Conservation (phyloP, 306 rosid genomes). For the Pyrus betulifolia region DNA sequence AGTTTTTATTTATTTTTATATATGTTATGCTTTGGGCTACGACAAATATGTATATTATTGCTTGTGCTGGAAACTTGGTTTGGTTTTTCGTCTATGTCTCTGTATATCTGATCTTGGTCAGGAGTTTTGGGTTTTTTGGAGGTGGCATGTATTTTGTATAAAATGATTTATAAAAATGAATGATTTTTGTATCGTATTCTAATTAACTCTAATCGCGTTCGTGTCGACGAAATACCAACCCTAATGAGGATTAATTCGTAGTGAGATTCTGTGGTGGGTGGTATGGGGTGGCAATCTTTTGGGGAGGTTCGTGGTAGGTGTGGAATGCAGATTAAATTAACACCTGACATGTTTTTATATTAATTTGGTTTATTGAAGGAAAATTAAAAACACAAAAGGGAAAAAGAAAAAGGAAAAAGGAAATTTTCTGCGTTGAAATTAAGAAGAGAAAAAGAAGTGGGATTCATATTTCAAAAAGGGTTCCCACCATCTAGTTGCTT, state of each 20-base stretch:
- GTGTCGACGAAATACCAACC: background rate
- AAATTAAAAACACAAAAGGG: conserved; percentile 9
- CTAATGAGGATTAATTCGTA: background rate
- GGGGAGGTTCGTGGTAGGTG: conserved; percentile 25
- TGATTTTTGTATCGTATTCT: background rate
- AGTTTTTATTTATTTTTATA: background rate
- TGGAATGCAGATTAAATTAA: conserved; percentile 17
- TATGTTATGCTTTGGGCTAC: background rate
- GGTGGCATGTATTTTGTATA: background rate
- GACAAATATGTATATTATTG: background rate
- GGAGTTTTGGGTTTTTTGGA: background rate
- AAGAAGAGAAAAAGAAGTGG: background rate
- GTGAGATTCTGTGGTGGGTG: background rate
- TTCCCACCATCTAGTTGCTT: background rate
- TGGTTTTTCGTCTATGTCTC: background rate
- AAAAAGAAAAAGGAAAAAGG: conserved; percentile 16
- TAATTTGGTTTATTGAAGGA: conserved; percentile 21
- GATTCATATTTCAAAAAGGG: background rate
- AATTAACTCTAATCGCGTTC: background rate
- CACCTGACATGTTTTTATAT: conserved; percentile 26
- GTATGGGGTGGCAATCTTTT: background rate
- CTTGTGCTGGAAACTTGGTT: background rate
- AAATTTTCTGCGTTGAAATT: conserved; percentile 35
- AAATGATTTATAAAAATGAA: background rate
- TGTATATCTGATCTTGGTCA: background rate